Base-by-base conservation (phyloP, 805 yeast genomes). In the Blastobotrys robertii region DNA sequence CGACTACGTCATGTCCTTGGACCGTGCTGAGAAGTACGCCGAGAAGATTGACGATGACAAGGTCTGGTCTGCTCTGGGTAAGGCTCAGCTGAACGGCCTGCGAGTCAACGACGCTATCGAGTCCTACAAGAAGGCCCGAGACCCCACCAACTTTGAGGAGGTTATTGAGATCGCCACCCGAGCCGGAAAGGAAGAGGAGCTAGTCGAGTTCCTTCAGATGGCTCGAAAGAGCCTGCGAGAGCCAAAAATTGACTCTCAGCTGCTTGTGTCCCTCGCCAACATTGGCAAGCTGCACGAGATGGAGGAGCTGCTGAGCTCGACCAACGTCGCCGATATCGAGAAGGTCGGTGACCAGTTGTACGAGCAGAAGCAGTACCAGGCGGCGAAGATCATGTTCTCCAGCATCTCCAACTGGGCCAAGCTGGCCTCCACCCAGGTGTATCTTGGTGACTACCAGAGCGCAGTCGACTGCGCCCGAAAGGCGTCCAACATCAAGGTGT, bases 391-490 rank as follows among this genome's bases (percentile, higher is more conserved):
- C 50, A 76, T 94, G 55, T 92, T 76, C 66, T 70, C 87, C 8
- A 81, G 79, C 50, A 81, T 90, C 46, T 86, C 96, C 34, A 92
- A 90, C 68, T 90, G 94, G 73, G 82, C 96, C 39, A 92, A 88
- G 64, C 76, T 92, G 55, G 97, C 98, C 11, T 83, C 95, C n/a
- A 90, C 97, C 28, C 76, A 88, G 59, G 98, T 92, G 30, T 87
- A 80, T 69, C 70, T 92, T 57, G 79, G 78, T 43, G 97, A 92
- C 62, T 88, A 86, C 64, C 97, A 92, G 68, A 79, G 85, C 44
- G 98, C 98, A 41, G 98, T 92, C 49, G 97, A 92, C 60, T 87
- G 97, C 66, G 98, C 98, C 15, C 83, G 98, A 72, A 92, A 90
- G 68, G 97, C 98, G 2, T 84, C 95, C 30, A 87, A 86, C 64